A percentile compares a stretch with the other conserved stretches of the same genome.
These are phyloP conservation scores for Puccinia brachypodii DNA, from an alignment of 1,284 basidiomycete species.

Conservation along the genomic window DNA sequence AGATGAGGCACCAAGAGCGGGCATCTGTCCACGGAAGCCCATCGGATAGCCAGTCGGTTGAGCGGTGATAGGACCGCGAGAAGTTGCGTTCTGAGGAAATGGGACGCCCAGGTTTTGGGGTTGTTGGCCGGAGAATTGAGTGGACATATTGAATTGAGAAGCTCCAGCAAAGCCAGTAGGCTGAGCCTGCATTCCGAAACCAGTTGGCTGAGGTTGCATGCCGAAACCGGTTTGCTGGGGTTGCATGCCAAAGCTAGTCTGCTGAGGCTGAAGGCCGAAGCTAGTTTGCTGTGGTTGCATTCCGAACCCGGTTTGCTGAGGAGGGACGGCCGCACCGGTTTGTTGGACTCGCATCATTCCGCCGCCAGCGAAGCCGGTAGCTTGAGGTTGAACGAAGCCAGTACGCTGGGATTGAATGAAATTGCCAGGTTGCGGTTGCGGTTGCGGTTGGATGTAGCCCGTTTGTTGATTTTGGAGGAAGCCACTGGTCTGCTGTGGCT, in stretches of 20 bases:
- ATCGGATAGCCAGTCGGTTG: conserved; percentile 47
- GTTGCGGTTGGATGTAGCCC: conserved; percentile 23
- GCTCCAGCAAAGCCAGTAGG: conserved; percentile 30
- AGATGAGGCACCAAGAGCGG: conserved; percentile 44
- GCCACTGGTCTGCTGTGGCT: conserved; percentile 36
- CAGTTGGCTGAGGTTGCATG: conserved; percentile 38
- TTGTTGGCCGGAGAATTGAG: conserved; percentile 35
- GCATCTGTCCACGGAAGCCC: conserved; percentile 40
- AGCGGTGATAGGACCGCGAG: conserved; percentile 16
- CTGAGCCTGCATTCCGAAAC: conserved; percentile 42
- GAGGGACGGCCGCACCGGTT: conserved; percentile 25
- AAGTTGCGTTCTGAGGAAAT: background rate
- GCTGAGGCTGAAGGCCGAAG: conserved; percentile 39
- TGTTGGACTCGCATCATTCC: conserved; percentile 38
- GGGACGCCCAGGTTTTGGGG: conserved; percentile 22
- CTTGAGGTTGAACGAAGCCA: conserved; percentile 33
- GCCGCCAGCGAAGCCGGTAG: conserved; percentile 37
- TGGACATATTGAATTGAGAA: conserved; percentile 6
- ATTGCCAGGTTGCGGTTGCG: conserved; percentile 8
- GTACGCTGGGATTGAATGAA: conserved; percentile 38
- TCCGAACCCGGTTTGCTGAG: conserved; percentile 27
- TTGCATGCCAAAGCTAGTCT: conserved; percentile 25
- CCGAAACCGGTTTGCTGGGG: conserved; percentile 14
- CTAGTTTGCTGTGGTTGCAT: conserved; percentile 37
- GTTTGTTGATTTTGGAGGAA: conserved; percentile 41